Evolutionary conservation across 179 eudicot species (phyloP), one percentile per base, ranked within the genome.

Genomic region (Amaranthus tricolor): DNA sequence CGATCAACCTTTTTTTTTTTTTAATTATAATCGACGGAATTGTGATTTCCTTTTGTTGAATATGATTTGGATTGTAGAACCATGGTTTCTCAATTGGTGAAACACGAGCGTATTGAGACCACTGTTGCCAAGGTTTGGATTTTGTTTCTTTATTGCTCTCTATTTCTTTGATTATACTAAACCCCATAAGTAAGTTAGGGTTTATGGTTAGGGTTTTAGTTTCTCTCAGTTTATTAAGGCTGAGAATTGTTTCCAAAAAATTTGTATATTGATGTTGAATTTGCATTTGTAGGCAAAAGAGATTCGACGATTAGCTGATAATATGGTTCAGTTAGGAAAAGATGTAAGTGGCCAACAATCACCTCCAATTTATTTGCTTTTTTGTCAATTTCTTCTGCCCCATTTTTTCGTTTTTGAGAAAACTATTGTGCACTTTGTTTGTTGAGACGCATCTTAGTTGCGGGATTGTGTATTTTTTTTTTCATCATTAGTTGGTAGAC

Each of bases 21-120:
- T 0, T 24, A 9, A 5, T 4, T 31, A 12, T 5, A 11, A 49
- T 9, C 13, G 21, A 0, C 2, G 7, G 6, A 31, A 6, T 19
- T 53, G 52, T 11, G 2, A 9, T 12, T 40, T 4, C 11, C 53
- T 20, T 20, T 71, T 56, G 66, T 21, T 53, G 40, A 31, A 31
- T 31, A 31, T 31, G 3, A 31, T 11, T 76, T 62, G 50, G 40
- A 17, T 55, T 62, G 74, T 79, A 94, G 98, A 77, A 94, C 98
- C 45, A 92, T 94, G 98, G 97, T 94, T 13, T 94, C 97, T 4
- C 98, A 94, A 80, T 78, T 94, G 77, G 96, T 94, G 69, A 90
- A 87, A 77, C 98, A 94, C 51, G 98, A 94, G 80, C 87, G 98
- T n/a, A 94, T 92, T 15, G 98, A 94, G 79, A 94, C 98, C 49